Percentiles rank a stretch among this genome's conserved stretches.
These are phyloP conservation scores for Xylaria flabelliformis DNA, from an alignment of 495 filamentous ascomycete genomes.

Conservation along the genomic window DNA sequence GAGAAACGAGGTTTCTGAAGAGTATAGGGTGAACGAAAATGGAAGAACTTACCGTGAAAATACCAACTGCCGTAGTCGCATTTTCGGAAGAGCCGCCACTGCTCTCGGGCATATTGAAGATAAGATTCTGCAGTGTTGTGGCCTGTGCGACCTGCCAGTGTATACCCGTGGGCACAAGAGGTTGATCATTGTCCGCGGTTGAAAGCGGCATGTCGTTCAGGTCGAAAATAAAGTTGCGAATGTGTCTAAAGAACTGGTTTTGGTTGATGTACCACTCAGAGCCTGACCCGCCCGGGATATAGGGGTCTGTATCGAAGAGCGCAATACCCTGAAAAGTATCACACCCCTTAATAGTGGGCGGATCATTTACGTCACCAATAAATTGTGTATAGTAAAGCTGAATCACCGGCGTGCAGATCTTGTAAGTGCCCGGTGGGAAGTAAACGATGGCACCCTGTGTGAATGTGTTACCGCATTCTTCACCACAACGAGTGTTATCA, in stretches of 20 bases:
- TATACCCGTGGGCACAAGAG: constrained; percentile 42
- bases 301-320: constrained; percentile 36
- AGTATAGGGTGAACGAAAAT: no score
- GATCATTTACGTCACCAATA: constrained; percentile 61
- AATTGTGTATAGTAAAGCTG: constrained; percentile 72
- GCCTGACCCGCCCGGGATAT: constrained; percentile 18
- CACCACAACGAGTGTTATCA: neutral
- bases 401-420: constrained; percentile 63
- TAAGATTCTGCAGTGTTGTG: constrained; percentile 56
- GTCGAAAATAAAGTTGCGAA: constrained; percentile 50
- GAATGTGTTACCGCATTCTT: constrained; percentile 14
- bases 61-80: constrained; percentile 46
- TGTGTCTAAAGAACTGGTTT: constrained; percentile 47
- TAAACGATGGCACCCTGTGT: constrained; percentile 57
- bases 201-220: constrained; percentile 30
- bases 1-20: no score
- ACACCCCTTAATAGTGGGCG: constrained; percentile 74
- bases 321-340: constrained; percentile 65
- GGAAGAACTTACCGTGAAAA: constrained; percentile 44
- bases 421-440: constrained; percentile 70
- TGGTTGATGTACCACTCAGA: constrained; percentile 39
- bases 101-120: constrained; percentile 53
- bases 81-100: constrained; percentile 24
- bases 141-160: constrained; percentile 53
- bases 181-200: constrained; percentile 32